Evolutionary conservation across 208 protist species (phyloP), one percentile per base, ranked within the genome.

Genomic region (Crithidia mellificae): DNA sequence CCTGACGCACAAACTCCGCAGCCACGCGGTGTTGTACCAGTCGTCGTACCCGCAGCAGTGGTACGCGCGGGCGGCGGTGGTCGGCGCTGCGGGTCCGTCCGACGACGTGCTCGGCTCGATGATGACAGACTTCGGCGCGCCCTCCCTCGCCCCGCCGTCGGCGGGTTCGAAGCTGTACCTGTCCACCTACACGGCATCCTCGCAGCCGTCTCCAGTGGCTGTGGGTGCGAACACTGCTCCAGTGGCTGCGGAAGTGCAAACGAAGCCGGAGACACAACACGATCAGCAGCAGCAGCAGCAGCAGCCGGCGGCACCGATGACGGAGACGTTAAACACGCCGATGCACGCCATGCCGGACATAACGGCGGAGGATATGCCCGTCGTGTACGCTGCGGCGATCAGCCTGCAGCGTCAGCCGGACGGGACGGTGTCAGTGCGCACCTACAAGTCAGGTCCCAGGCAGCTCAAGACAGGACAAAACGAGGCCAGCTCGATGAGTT

Each of bases 331-430:
- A 17, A 19, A 17, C 30, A 19, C 32, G 27, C 29, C 25, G 15
- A 36, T 22, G 27, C 5, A 20, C 0, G n/a, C 43, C 2, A 14
- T 32, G 7, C 14, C 65, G 19, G 6, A 1, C 17, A 15, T 29
- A 9, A 6, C 24, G 29, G 17, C 34, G 12, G n/a, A 3, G 19
- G 34, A 5, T 12, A 52, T 27, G 43, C 46, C 66, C 2, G 20
- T 72, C 2, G 57, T 65, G 38, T 65, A 66, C 57, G 36, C 56
- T 8, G 55, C 65, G 6, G 43, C 65, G 0, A 34, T 63, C 55
- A 22, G 44, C 22, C 20, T 63, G 65, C 43, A 41, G 39, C 54
- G 46, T 0, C 46, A 20, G n/a, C 55, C 53, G 0, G 65, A 63
- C 17, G 67, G 52, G 6, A 52, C 49, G 20, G 12, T 65, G 39